A percentile compares a stretch with the other conserved stretches of the same genome.
Evolutionary conservation across 2,329 filamentous ascomycete genomes (phyloP).

Genomic region (Fusarium nurragi): DNA sequence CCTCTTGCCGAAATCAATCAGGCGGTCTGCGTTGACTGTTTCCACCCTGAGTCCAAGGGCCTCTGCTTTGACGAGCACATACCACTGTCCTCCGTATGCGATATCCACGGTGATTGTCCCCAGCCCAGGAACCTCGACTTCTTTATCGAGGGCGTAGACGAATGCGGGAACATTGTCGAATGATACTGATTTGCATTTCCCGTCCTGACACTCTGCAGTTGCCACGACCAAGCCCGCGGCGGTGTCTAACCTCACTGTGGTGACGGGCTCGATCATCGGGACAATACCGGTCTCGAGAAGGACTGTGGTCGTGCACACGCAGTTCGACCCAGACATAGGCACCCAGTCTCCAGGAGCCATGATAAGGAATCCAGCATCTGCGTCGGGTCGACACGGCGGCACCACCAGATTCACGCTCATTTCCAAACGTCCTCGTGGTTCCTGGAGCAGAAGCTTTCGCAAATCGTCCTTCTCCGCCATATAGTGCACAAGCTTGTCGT

Average conservation of each 20-base stretch:
- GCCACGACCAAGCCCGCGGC: slow-evolving; percentile 12
- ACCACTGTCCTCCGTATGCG: slow-evolving; percentile 21
- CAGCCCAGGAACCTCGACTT: background rate
- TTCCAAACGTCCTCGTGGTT: slow-evolving; percentile 5
- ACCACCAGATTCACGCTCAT: slow-evolving; percentile 9
- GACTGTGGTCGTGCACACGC: slow-evolving; percentile 55
- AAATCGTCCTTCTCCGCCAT: slow-evolving; percentile 51
- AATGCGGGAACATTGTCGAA: slow-evolving; percentile 17
- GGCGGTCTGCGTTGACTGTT: slow-evolving; percentile 16
- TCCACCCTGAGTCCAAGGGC: slow-evolving; percentile 11
- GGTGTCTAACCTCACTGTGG: slow-evolving; percentile 1
- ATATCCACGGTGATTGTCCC: slow-evolving; percentile 3
- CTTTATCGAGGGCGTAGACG: slow-evolving; percentile 13
- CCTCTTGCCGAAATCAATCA: slow-evolving; percentile 48
- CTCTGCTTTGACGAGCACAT: slow-evolving; percentile 16
- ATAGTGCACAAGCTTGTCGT: slow-evolving; percentile 58
- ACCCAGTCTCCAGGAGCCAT: slow-evolving; percentile 36
- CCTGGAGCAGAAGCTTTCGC: slow-evolving; percentile 23
- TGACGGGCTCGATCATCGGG: slow-evolving; percentile 51
- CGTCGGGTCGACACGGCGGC: slow-evolving; percentile 49
- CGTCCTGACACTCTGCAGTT: slow-evolving; percentile 13
- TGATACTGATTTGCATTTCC: slow-evolving; percentile 20
- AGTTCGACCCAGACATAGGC: slow-evolving; percentile 54
- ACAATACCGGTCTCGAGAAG: slow-evolving; percentile 58
- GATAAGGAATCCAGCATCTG: slow-evolving; percentile 55